Evolutionary conservation across 768 basidiomycete genomes (phyloP), one percentile per base, ranked within the genome.

Genomic region (Trametes elegans): DNA sequence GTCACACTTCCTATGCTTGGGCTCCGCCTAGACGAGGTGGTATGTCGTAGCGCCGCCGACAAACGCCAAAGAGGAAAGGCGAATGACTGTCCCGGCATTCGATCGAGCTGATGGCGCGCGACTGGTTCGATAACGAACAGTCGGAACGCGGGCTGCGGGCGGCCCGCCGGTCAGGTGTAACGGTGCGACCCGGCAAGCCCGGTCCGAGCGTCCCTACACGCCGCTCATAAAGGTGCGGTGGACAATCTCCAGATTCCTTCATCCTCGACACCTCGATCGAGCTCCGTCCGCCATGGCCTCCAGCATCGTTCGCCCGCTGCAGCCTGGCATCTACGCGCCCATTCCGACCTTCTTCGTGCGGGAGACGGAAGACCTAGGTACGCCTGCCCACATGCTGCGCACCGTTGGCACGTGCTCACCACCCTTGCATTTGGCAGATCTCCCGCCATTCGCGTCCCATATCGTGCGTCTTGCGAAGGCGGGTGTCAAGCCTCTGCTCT

Each of bases 341-440:
- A 81, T 96, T 62, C 90, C 86, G 32, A 83, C 91, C 18, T 94
- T 95, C 74, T 94, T 92, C 76, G 68, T 83, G 21, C 76, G 78
- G 3, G 79, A 77, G 35, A 79, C 84, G 40, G 89, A 95, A 69
- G 90, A 94, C 62, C 79, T 96, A 53, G 92, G 92, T 90, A 64
- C 62, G 82, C 75, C 35, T 40, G 21, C 11, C 26, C 16, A 21
- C 45, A 28, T 45, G 29, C 49, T 55, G 24, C 48, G 5, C 19
- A 14, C 13, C 7, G 5, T 21, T 16, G 27, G n/a, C 40, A 27
- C 26, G 23, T 2, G 7, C 35, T 27, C 16, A 32, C 32, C 10
- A n/a, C n/a, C 18, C 18, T 16, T 27, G 34, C 34, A 16, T 31
- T 23, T 11, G 35, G 26, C 40, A 78, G 77, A 79, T 58, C 50